These are phyloP conservation scores for Eustoma russellianum DNA, from an alignment of 257 asterid species.

Conservation along the genomic window DNA sequence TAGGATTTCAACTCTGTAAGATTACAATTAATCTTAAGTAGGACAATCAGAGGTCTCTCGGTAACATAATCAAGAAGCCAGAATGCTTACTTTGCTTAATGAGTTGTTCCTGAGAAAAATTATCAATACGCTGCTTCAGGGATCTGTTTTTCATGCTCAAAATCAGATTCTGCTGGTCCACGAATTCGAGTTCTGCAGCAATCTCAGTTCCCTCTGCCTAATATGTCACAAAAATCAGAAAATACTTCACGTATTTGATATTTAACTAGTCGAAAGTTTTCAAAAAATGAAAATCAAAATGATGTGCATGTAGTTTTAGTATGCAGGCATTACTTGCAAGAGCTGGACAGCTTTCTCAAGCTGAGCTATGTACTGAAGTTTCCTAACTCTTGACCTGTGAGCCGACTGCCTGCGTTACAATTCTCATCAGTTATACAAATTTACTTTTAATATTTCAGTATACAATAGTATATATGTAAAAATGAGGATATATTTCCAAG, in stretches of 20 bases:
- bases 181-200: conserved; percentile 64
- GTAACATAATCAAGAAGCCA: too few species aligned
- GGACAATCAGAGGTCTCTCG: too few species aligned
- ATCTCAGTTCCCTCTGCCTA: conserved; percentile 67
- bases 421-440: background rate
- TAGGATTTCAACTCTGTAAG: too few species aligned
- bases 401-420: conserved; percentile 54
- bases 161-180: conserved; percentile 74
- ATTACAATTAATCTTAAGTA: too few species aligned
- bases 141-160: conserved; percentile 79
- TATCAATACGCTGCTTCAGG: conserved; percentile 74
- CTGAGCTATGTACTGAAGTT: conserved; percentile 78
- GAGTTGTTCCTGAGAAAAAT: conserved; percentile 65
- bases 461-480: too few species aligned
- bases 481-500: background rate
- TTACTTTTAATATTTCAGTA: background rate
- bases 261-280: background rate
- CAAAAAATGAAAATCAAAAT: background rate
- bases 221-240: background rate
- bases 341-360: conserved; percentile 69
- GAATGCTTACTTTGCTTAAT: conserved; percentile 58
- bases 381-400: conserved; percentile 76
- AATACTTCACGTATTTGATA: background rate
- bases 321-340: conserved; percentile 40
- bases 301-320: too few species aligned